Base-by-base conservation (phyloP, 257 asterid species). In the Capsicum chinense region DNA sequence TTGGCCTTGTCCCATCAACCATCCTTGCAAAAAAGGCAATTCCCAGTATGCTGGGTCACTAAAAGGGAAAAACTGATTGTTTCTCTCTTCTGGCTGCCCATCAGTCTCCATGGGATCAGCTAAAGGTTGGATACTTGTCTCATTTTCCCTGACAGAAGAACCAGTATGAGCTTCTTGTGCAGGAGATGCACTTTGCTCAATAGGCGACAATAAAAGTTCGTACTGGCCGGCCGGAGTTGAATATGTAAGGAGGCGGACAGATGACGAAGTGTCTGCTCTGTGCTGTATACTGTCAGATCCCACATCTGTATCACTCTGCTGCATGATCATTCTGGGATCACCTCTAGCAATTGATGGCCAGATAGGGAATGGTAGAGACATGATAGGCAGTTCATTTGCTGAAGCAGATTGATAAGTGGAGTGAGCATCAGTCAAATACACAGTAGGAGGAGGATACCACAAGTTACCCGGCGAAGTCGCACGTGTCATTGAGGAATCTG, bases 1-100 rank as follows among this genome's bases (percentile, higher is more conserved):
- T 89, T 94, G 99, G 88, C 97, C 94, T 86, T 93, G 99, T 81
- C 99, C 98, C 85, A 94, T 87, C 86, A 96, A 85, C 99, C 99
- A 93, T 56, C 99, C 99, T 83, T 96, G 99, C 90, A 94, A 71
- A 87, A 96, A 95, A 8, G 99, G 98, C 33, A 96, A 89, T 79
- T 96, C 99, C 99, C 99, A 94, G 83, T 92, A 90, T 52, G 98
- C 92, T 42, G 96, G 95, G 85, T 95, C 98, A 64, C 93, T 92
- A 84, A 93, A 92, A 59, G 98, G 98, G 82, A 93, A 92, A 90
- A 84, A 87, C 17, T 91, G 95, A 85, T 91, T 89, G 90, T 90
- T 89, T 85, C 92, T 86, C 14, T 91, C 97, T 76, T 93, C 97
- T 17, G 91, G 88, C 15, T 83, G 97, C 74, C 73, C 80, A 69